Percentiles rank a stretch among this genome's conserved stretches.
Evolutionary conservation across 768 basidiomycete genomes (phyloP).

Genomic region (Boletellus sp.): DNA sequence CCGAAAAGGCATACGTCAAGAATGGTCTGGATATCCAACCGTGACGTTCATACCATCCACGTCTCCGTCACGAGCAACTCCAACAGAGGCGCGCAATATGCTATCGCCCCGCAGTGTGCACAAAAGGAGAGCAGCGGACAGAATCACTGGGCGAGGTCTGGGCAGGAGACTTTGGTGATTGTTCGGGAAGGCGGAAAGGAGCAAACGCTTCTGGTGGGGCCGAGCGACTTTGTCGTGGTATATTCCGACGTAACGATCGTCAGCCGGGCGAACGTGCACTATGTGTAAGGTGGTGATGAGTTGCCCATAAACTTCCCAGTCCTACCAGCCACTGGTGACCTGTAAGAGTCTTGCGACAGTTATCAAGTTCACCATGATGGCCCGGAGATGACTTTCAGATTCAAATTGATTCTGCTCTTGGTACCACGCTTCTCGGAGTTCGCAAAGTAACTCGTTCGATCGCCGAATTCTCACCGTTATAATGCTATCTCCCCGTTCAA

Average conservation of each 20-base stretch:
- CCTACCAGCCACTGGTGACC: too few species aligned
- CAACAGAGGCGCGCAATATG: conserved; percentile 6
- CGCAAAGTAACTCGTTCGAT: too few species aligned
- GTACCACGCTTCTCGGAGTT: too few species aligned
- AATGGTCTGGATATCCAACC: conserved; percentile 6
- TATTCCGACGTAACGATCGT: conserved; percentile 10
- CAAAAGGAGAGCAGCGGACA: neutral
- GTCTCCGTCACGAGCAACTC: conserved; percentile 8
- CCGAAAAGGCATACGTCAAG: neutral
- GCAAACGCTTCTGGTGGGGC: conserved; percentile 9
- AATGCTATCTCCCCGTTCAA: too few species aligned
- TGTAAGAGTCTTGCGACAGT: too few species aligned
- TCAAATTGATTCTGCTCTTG: too few species aligned
- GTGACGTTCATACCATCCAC: neutral
- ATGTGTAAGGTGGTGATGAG: too few species aligned
- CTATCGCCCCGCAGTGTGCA: neutral
- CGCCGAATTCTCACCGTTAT: too few species aligned
- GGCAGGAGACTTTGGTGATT: conserved; percentile 7
- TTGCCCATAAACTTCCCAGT: too few species aligned
- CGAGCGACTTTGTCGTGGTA: conserved; percentile 14
- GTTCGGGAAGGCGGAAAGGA: conserved; percentile 6
- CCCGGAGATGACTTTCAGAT: too few species aligned
- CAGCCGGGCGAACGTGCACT: conserved; percentile 6
- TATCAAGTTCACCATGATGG: too few species aligned
- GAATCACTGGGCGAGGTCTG: conserved; percentile 9